These are phyloP conservation scores for Peterozyma toletana DNA, from an alignment of 805 yeast genomes.

Conservation along the genomic window DNA sequence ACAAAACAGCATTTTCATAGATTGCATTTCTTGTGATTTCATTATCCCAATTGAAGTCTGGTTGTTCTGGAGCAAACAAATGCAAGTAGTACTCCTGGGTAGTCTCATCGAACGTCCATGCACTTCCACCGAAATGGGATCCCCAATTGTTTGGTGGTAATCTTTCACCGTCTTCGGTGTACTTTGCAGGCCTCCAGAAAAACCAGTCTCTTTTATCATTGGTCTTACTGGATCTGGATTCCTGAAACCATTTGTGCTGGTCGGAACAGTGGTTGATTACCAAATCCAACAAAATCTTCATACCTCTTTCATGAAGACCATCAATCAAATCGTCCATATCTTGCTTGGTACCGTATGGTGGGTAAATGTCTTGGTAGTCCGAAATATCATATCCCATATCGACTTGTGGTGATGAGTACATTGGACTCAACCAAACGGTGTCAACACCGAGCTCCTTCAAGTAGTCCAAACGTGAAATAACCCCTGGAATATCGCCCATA, in stretches of 20 bases:
- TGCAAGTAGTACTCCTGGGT: constrained; percentile 51
- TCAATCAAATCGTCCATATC: constrained; percentile 42
- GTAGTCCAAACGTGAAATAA: constrained; percentile 43
- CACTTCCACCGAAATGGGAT: constrained; percentile 44
- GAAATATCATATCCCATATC: constrained; percentile 61
- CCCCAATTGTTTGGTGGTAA: constrained; percentile 53
- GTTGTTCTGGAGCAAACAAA: constrained; percentile 47
- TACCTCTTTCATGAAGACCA: constrained; percentile 39
- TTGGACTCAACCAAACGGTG: constrained; percentile 51
- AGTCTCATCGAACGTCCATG: constrained; percentile 49
- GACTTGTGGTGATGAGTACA: constrained; percentile 50
- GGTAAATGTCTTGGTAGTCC: constrained; percentile 44
- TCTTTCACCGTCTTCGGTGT: constrained; percentile 40
- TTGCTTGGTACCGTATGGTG: constrained; percentile 45
- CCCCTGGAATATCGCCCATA: constrained; percentile 49
- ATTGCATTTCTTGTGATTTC: constrained; percentile 28
- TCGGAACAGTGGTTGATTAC: constrained; percentile 53
- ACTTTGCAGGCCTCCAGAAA: constrained; percentile 45
- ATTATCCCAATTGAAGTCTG: constrained; percentile 59
- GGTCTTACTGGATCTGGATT: constrained; percentile 40
- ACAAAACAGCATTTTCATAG: constrained; percentile 38
- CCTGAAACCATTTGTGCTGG: constrained; percentile 53
- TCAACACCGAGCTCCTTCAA: constrained; percentile 41
- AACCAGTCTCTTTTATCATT: constrained; percentile 58
- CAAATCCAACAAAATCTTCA: constrained; percentile 46